Evolutionary conservation across 2,329 filamentous ascomycete genomes (phyloP).

Genomic region (Ophiostoma perfectum): DNA sequence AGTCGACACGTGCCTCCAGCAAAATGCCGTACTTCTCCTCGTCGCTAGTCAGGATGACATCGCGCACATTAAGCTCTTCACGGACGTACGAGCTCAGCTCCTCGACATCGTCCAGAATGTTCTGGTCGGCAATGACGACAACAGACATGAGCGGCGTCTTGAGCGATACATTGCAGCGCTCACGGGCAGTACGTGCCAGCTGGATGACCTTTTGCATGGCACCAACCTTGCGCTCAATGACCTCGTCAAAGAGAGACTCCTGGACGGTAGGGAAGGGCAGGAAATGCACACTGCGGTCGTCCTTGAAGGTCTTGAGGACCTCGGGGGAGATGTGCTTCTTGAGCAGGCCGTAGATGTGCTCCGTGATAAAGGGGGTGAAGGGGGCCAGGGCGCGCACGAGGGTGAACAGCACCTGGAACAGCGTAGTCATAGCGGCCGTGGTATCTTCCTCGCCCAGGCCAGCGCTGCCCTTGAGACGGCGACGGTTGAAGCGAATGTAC

Average conservation of each 20-base stretch:
- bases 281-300: constrained; percentile 87
- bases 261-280: constrained; percentile 82
- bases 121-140: constrained; percentile 77
- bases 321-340: constrained; percentile 73
- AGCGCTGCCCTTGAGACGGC: constrained; percentile 83
- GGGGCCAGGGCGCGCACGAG: constrained; percentile 83
- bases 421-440: constrained; percentile 81
- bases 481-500: constrained; percentile 95
- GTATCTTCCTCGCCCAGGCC: constrained; percentile 80
- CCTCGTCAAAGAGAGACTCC: constrained; percentile 78
- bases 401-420: constrained; percentile 90
- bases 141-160: constrained; percentile 89
- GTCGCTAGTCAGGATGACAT: constrained; percentile 76
- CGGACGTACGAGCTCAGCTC: constrained; percentile 82
- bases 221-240: constrained; percentile 77
- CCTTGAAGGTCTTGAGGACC: constrained; percentile 53
- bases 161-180: constrained; percentile 75
- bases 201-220: constrained; percentile 97
- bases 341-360: constrained; percentile 85
- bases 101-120: constrained; percentile 81
- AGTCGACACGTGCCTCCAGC: constrained; percentile 85
- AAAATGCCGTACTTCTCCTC: constrained; percentile 89
- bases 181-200: constrained; percentile 76
- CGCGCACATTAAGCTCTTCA: constrained; percentile 86
- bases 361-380: constrained; percentile 92